Percentiles rank a stretch among this genome's conserved stretches.
Evolutionary conservation across 768 basidiomycete species (phyloP).

Genomic region (Tylopilus sp.): DNA sequence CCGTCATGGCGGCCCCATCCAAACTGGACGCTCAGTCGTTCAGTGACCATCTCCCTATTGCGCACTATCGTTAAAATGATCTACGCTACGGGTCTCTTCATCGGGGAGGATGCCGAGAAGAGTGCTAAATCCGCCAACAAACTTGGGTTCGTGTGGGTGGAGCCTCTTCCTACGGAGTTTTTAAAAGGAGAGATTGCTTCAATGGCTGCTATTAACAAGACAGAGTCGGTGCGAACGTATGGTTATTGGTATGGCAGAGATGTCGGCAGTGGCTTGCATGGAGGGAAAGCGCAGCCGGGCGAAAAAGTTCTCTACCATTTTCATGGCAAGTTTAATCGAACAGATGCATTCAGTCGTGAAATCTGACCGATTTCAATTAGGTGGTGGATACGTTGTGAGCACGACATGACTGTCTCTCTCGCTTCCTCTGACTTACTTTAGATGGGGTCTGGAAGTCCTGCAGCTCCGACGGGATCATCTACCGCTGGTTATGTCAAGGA

Average conservation of each 20-base stretch:
- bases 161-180: neutral
- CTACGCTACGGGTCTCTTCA: conserved; percentile 1
- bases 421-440: neutral
- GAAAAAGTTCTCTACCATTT: conserved; percentile 5
- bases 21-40: neutral
- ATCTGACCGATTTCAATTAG: neutral
- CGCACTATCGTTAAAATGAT: neutral
- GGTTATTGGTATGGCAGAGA: conserved; percentile 3
- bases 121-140: neutral
- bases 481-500: neutral
- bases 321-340: neutral
- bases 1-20: neutral
- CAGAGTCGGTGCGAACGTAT: neutral
- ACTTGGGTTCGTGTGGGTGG: conserved; percentile 1
- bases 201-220: conserved; percentile 1
- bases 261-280: conserved; percentile 1
- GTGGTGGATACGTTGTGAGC: conserved; percentile 1
- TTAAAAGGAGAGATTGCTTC: conserved; percentile 2
- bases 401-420: neutral
- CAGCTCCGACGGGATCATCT: neutral
- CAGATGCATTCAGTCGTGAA: no score
- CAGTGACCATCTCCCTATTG: neutral
- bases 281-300: conserved; percentile 2
- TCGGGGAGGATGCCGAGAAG: conserved; percentile 3
- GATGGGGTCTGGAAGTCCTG: conserved; percentile 2